A percentile compares a stretch with the other conserved stretches of the same genome.
phyloP scores from a whole-genome alignment of 805 yeast species.

The Spathaspora sp. region DNA sequence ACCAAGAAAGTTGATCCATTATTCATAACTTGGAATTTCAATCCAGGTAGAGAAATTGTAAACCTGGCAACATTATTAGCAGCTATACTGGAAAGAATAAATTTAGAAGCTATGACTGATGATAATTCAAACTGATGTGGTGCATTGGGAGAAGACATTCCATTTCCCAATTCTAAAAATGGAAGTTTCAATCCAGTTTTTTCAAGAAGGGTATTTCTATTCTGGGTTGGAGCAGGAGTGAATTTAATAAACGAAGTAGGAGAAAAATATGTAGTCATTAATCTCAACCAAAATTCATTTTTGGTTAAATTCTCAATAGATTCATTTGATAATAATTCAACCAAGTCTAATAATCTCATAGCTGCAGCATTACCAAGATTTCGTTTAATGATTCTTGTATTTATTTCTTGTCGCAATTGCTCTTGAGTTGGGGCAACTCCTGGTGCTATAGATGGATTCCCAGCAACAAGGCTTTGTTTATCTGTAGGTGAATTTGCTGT shows the following conservation, averaged over 20 bases:
- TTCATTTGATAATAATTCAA: constrained; percentile 37
- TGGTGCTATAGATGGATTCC: constrained; percentile 11
- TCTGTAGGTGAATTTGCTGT: constrained; percentile 16
- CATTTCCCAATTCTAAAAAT: constrained; percentile 1
- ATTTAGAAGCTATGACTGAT: constrained; percentile 61
- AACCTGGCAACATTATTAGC: constrained; percentile 36
- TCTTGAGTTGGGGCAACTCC: constrained; percentile 9
- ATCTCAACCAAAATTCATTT: constrained; percentile 33
- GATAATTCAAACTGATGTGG: constrained; percentile 57
- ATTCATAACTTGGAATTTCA: constrained; percentile 37
- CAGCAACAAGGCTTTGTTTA: constrained; percentile 3
- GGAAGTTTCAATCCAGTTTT: constrained; percentile 6
- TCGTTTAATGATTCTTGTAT: constrained; percentile 32
- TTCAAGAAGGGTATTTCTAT: constrained; percentile 2
- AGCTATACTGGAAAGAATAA: constrained; percentile 49
- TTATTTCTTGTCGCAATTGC: constrained; percentile 21
- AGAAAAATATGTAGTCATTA: constrained; percentile 28
- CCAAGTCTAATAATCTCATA: constrained; percentile 34
- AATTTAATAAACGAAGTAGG: constrained; percentile 29
- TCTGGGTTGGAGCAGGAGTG: constrained; percentile 17
- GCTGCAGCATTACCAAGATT: constrained; percentile 42
- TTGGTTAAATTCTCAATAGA: constrained; percentile 22
- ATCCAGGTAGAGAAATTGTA: constrained; percentile 29
- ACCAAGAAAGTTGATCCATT: constrained; percentile 36
- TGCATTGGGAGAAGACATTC: background rate